A percentile compares a stretch with the other conserved stretches of the same genome.
phyloP scores from a whole-genome alignment of 164 flowering plant species.

The Vitis rotundifolia region DNA sequence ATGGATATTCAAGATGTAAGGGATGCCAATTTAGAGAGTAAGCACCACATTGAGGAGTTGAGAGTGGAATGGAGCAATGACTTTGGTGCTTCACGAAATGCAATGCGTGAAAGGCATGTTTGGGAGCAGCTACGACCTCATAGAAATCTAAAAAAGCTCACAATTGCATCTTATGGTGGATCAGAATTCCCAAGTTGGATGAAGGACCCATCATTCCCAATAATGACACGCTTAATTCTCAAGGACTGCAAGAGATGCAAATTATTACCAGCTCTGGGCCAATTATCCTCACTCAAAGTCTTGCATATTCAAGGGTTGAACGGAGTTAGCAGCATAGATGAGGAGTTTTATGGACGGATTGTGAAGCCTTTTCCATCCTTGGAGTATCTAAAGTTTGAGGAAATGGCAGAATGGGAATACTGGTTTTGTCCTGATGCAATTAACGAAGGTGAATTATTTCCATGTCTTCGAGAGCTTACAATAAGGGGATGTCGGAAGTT shows the following conservation, averaged over 20 bases:
- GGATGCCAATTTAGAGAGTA: slow-evolving; percentile 15
- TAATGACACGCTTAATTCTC: background rate
- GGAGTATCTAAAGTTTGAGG: slow-evolving; percentile 5
- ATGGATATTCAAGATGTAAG: slow-evolving; percentile 8
- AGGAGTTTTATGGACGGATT: slow-evolving; percentile 8
- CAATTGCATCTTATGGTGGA: slow-evolving; percentile 8
- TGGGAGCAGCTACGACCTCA: slow-evolving; percentile 12
- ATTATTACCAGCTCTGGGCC: slow-evolving; percentile 17
- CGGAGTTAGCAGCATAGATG: background rate
- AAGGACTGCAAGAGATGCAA: slow-evolving; percentile 2
- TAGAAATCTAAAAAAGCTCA: slow-evolving; percentile 7
- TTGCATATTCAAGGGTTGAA: slow-evolving; percentile 2
- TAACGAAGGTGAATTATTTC: background rate
- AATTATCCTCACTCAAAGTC: slow-evolving; percentile 8
- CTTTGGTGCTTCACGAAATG: background rate
- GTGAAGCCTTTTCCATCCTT: slow-evolving; percentile 4
- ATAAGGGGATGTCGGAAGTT: slow-evolving; percentile 10
- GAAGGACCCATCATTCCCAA: background rate
- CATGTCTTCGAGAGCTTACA: slow-evolving; percentile 10
- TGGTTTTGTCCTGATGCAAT: slow-evolving; percentile 5
- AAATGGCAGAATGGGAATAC: slow-evolving; percentile 14
- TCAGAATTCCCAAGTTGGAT: slow-evolving; percentile 22
- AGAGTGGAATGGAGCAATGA: slow-evolving; percentile 9
- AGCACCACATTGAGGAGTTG: slow-evolving; percentile 9
- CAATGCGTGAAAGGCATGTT: background rate